Evolutionary conservation across 2,329 filamentous ascomycete genomes (phyloP).

Genomic region (Furcasterigmium furcatum): DNA sequence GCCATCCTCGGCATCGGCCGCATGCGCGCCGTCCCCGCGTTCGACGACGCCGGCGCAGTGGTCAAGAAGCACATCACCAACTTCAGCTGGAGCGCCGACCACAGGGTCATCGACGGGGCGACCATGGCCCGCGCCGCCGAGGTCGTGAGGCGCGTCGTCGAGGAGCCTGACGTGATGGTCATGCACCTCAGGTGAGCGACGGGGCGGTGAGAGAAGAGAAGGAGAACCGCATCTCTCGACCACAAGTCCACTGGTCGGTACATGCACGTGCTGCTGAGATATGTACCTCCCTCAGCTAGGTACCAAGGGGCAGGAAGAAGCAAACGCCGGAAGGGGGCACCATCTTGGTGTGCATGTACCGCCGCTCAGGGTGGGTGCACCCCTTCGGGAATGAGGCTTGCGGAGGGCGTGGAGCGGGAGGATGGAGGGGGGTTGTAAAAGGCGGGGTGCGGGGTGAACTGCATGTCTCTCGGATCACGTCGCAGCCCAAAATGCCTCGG

Average conservation of each 20-base stretch:
- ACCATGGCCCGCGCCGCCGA: constrained; percentile 91
- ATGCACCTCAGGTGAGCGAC: constrained; percentile 67
- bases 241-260: too few species aligned
- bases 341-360: too few species aligned
- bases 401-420: neutral
- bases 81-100: constrained; percentile 96
- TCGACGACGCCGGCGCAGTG: constrained; percentile 57
- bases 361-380: too few species aligned
- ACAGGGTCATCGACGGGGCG: constrained; percentile 89
- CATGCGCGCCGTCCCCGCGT: constrained; percentile 77
- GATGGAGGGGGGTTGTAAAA: neutral
- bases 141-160: constrained; percentile 71
- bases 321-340: too few species aligned
- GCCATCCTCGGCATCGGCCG: constrained; percentile 88
- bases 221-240: too few species aligned
- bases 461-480: neutral
- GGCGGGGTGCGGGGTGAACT: constrained; percentile 1
- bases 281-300: too few species aligned
- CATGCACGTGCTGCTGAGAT: too few species aligned
- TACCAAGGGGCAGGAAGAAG: neutral
- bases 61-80: constrained; percentile 78
- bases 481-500: neutral
- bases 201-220: constrained; percentile 17
- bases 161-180: constrained; percentile 85
- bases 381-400: too few species aligned